These are phyloP conservation scores for Amphirosellinia nigrospora DNA, from an alignment of 495 filamentous ascomycete genomes.

Conservation along the genomic window DNA sequence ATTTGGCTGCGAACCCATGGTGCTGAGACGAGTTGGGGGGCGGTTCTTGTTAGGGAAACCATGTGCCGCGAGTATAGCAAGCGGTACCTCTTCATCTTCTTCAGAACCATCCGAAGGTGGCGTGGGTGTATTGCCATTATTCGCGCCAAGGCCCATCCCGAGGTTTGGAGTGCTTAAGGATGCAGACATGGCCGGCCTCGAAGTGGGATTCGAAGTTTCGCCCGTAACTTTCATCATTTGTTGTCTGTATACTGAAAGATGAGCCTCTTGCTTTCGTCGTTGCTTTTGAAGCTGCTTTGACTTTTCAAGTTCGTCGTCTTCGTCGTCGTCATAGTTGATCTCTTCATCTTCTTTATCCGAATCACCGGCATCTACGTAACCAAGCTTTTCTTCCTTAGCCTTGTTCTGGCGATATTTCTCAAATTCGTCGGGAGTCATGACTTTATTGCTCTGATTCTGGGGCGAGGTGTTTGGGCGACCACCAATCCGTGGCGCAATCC, in stretches of 20 bases:
- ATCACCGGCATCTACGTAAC: constrained; percentile 40
- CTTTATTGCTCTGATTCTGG: constrained; percentile 60
- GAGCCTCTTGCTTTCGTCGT: constrained; percentile 87
- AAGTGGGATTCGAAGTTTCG: constrained; percentile 55
- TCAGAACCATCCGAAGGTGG: constrained; percentile 62
- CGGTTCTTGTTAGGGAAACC: constrained; percentile 87
- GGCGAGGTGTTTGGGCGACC: constrained; percentile 49
- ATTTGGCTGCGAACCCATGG: constrained; percentile 69
- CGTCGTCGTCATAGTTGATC: constrained; percentile 67
- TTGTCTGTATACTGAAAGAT: constrained; percentile 88
- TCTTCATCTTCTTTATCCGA: constrained; percentile 64
- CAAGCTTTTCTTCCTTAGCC: constrained; percentile 59
- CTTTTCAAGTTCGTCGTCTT: constrained; percentile 84
- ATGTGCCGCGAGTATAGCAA: constrained; percentile 88
- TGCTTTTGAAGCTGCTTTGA: constrained; percentile 74
- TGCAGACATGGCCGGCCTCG: constrained; percentile 51
- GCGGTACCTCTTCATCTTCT: constrained; percentile 85
- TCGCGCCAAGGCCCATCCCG: constrained; percentile 38
- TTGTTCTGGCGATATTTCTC: constrained; percentile 83
- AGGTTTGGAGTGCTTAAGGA: constrained; percentile 65
- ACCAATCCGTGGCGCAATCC: constrained; percentile 53
- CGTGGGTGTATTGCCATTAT: constrained; percentile 36
- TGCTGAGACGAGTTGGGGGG: constrained; percentile 73
- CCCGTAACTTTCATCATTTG: constrained; percentile 98
- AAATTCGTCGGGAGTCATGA: constrained; percentile 90